phyloP scores from a whole-genome alignment of 2,329 filamentous ascomycete species.

The Metarhizium guizhouense region DNA sequence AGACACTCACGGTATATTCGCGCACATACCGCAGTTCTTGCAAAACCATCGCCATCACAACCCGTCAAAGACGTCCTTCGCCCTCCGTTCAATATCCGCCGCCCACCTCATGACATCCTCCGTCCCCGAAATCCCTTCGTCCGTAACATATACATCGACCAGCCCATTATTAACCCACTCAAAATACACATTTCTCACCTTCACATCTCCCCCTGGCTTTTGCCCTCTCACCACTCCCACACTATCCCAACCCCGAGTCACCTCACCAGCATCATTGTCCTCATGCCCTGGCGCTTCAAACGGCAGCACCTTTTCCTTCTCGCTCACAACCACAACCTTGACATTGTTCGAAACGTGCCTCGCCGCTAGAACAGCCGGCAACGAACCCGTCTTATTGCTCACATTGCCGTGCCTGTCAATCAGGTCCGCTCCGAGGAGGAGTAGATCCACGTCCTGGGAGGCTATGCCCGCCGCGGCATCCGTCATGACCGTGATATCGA shows the following conservation, averaged over 20 bases:
- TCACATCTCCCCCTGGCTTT: constrained; percentile 11
- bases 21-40: too few relatives aligned
- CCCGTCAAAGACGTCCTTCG: constrained; percentile 32
- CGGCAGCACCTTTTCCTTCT: constrained; percentile 49
- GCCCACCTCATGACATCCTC: constrained; percentile 32
- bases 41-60: constrained; percentile 19
- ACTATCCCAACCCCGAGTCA: constrained; percentile 20
- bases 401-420: constrained; percentile 49
- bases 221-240: background rate
- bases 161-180: constrained; percentile 47
- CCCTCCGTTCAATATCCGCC: constrained; percentile 23
- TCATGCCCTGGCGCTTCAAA: constrained; percentile 32
- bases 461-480: constrained; percentile 52
- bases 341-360: constrained; percentile 35
- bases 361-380: constrained; percentile 48
- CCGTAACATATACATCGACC: constrained; percentile 46
- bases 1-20: too few relatives aligned
- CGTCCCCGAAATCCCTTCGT: constrained; percentile 35
- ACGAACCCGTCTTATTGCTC: constrained; percentile 58
- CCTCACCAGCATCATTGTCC: constrained; percentile 42
- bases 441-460: constrained; percentile 39
- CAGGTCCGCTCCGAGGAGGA: constrained; percentile 57
- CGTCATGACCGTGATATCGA: constrained; percentile 40
- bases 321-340: constrained; percentile 46
- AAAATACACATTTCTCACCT: constrained; percentile 45